Conservation (phyloP, 2,329 filamentous ascomycete species). For the Trichophaea hybrida region DNA sequence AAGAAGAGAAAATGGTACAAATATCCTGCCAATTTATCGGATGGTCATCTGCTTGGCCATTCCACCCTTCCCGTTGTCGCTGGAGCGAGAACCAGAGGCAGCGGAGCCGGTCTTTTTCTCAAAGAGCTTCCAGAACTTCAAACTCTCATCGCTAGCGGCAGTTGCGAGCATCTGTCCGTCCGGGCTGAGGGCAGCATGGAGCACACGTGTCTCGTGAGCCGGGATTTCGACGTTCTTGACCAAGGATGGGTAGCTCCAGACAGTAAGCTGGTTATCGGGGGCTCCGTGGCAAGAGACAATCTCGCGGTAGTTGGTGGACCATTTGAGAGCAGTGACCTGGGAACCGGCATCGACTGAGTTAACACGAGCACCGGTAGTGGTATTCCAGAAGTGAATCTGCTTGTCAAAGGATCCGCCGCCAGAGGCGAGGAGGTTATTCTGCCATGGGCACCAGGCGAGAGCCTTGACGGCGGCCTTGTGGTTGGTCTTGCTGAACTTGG, state of each 20-base stretch:
- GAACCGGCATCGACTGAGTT: slow-evolving; percentile 99
- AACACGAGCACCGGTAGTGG: slow-evolving; percentile 87
- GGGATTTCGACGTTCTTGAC: slow-evolving; percentile 97
- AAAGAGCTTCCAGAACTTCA: slow-evolving; percentile 99
- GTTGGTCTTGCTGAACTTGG: slow-evolving; percentile 99
- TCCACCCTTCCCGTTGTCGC: slow-evolving; percentile 61
- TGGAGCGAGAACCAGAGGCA: slow-evolving; percentile 47
- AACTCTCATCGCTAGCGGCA: slow-evolving; percentile 66
- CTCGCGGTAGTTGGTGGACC: slow-evolving; percentile 95
- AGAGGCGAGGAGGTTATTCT: slow-evolving; percentile 89
- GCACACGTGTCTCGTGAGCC: slow-evolving; percentile 87
- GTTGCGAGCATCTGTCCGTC: slow-evolving; percentile 97
- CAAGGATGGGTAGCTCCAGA: slow-evolving; percentile 96
- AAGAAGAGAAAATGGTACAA: neutral
- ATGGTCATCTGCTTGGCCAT: slow-evolving; percentile 94
- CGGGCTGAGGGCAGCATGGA: slow-evolving; percentile 92
- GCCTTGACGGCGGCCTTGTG: slow-evolving; percentile 98
- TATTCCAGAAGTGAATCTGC: slow-evolving; percentile 99
- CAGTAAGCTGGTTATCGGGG: slow-evolving; percentile 97
- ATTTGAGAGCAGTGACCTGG: slow-evolving; percentile 89
- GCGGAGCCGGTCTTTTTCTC: slow-evolving; percentile 79
- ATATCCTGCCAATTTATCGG: slow-evolving; percentile 41
- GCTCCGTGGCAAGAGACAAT: slow-evolving; percentile 95
- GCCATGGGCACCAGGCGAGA: slow-evolving; percentile 97
- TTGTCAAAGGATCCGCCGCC: slow-evolving; percentile 93